A percentile compares a stretch with the other conserved stretches of the same genome.
phyloP scores from a whole-genome alignment of 441 rosid species.

The Hypseocharis bilobata region DNA sequence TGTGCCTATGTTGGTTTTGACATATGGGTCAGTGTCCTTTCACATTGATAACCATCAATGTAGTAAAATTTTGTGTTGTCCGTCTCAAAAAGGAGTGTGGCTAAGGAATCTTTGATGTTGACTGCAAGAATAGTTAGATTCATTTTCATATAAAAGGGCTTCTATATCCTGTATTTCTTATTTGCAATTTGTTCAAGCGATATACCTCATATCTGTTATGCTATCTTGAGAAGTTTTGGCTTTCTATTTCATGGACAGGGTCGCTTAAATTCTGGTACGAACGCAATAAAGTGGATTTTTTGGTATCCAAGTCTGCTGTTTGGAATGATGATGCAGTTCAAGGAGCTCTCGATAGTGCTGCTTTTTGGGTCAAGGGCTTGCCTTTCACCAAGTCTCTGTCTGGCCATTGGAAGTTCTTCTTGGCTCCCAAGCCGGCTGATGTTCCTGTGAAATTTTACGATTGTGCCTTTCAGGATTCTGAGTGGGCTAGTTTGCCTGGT shows the following conservation, averaged over 20 bases:
- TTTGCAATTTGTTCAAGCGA: not conserved
- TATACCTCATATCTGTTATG: not conserved
- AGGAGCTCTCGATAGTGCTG: slow-evolving; percentile 64
- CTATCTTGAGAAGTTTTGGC: slow-evolving; percentile 10
- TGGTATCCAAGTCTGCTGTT: slow-evolving; percentile 57
- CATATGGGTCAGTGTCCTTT: no score
- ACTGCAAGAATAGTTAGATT: not conserved
- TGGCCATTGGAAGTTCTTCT: slow-evolving; percentile 77
- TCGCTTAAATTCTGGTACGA: slow-evolving; percentile 78
- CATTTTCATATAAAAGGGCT: not conserved
- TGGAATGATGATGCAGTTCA: slow-evolving; percentile 85
- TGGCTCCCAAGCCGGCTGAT: slow-evolving; percentile 54
- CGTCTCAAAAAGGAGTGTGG: no score
- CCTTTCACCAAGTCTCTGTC: slow-evolving; percentile 78
- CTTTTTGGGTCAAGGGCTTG: slow-evolving; percentile 70
- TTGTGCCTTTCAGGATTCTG: slow-evolving; percentile 52
- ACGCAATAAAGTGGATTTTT: slow-evolving; percentile 65
- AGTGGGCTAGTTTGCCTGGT: slow-evolving; percentile 79
- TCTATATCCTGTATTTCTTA: not conserved
- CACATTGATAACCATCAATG: no score
- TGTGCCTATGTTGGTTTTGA: not conserved
- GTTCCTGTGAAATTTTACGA: slow-evolving; percentile 60
- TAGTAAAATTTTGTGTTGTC: no score
- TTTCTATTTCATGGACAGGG: slow-evolving; percentile 34
- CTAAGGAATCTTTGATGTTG: not conserved